Evolutionary conservation across 176 grass and related monocot species (phyloP).

Genomic region (Areca catechu): DNA sequence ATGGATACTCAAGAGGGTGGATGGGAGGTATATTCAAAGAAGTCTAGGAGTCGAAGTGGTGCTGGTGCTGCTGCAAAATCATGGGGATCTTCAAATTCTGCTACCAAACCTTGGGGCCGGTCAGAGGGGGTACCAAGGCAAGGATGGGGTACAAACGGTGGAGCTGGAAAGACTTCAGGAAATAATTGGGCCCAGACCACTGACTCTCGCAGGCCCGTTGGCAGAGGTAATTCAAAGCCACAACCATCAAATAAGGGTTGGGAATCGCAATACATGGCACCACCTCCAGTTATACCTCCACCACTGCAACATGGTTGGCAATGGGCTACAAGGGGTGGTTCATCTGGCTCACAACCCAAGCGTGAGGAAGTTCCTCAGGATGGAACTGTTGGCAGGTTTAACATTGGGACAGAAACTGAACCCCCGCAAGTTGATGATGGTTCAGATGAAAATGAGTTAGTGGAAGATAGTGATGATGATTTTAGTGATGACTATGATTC

Average conservation of each 20-base stretch:
- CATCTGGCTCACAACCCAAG: slow-evolving; percentile 34
- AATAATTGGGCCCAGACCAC: slow-evolving; percentile 22
- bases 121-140: slow-evolving; percentile 21
- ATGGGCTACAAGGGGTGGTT: slow-evolving; percentile 38
- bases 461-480: slow-evolving; percentile 58
- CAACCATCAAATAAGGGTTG: slow-evolving; percentile 23
- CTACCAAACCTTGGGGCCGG: slow-evolving; percentile 14
- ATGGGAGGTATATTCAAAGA: slow-evolving; percentile 65
- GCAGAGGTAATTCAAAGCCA: slow-evolving; percentile 30
- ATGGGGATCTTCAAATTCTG: slow-evolving; percentile 19
- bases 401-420: slow-evolving; percentile 13
- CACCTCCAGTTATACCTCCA: slow-evolving; percentile 25
- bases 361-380: slow-evolving; percentile 20
- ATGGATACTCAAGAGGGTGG: slow-evolving; percentile 27
- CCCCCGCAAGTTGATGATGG: slow-evolving; percentile 9
- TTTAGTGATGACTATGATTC: slow-evolving; percentile 62
- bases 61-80: slow-evolving; percentile 22
- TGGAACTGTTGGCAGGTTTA: slow-evolving; percentile 16
- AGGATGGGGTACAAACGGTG: slow-evolving; percentile 33
- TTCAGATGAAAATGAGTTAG: slow-evolving; percentile 42
- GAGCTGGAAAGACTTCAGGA: slow-evolving; percentile 22
- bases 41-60: slow-evolving; percentile 36
- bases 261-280: slow-evolving; percentile 28
- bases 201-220: slow-evolving; percentile 31
- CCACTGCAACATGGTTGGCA: slow-evolving; percentile 49